A percentile compares a stretch with the other conserved stretches of the same genome.
Evolutionary conservation across 768 basidiomycete species (phyloP).

Genomic region (Scleroderma bovista): DNA sequence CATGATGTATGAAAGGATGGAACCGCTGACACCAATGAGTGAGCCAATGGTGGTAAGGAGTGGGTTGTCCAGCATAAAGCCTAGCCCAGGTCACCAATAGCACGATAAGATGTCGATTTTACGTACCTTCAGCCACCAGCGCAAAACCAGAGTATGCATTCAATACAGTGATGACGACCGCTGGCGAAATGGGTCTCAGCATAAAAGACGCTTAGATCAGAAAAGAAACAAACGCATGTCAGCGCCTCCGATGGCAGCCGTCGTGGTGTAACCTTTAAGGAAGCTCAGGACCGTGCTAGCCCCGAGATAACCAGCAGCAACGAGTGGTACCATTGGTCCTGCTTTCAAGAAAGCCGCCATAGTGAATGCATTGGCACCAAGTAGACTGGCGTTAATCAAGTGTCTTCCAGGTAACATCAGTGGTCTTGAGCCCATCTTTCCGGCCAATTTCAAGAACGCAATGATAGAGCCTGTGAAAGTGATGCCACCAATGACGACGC

Average conservation of each 20-base stretch:
- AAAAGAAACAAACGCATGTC: slow-evolving; percentile 72
- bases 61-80: slow-evolving; percentile 87
- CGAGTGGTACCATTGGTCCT: slow-evolving; percentile 61
- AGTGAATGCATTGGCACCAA: slow-evolving; percentile 64
- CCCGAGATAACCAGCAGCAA: slow-evolving; percentile 76
- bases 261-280: slow-evolving; percentile 81
- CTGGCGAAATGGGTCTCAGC: slow-evolving; percentile 30
- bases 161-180: slow-evolving; percentile 85
- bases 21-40: slow-evolving; percentile 85
- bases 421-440: slow-evolving; percentile 72
- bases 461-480: slow-evolving; percentile 90
- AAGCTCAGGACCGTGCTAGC: slow-evolving; percentile 74
- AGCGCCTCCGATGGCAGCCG: slow-evolving; percentile 88
- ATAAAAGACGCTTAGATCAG: slow-evolving; percentile 5
- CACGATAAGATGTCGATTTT: not conserved
- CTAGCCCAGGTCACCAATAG: slow-evolving; percentile 23
- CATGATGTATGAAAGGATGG: slow-evolving; percentile 91
- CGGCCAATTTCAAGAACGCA: slow-evolving; percentile 84
- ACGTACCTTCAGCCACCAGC: slow-evolving; percentile 75
- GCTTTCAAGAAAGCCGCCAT: slow-evolving; percentile 75
- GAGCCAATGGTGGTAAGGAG: slow-evolving; percentile 80
- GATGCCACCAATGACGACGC: slow-evolving; percentile 81
- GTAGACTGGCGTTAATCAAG: slow-evolving; percentile 62
- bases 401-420: slow-evolving; percentile 73
- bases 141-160: slow-evolving; percentile 92